These are phyloP conservation scores for Leccinum boreale DNA, from an alignment of 768 basidiomycete genomes.

Conservation along the genomic window DNA sequence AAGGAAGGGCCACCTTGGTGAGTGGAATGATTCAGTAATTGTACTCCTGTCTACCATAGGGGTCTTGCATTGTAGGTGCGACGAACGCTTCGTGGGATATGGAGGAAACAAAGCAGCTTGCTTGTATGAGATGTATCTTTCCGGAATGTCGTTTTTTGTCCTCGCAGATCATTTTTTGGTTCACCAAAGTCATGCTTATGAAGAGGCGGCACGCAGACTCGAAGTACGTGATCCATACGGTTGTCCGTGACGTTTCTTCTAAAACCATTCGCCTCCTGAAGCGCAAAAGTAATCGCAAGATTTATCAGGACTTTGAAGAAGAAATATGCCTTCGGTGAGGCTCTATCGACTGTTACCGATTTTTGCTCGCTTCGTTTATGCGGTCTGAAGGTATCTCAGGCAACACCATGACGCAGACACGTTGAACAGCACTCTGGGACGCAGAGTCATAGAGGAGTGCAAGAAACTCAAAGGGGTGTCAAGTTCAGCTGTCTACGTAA, in stretches of 20 bases:
- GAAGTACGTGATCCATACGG: conserved; percentile 46
- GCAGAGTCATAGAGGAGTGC: conserved; percentile 60
- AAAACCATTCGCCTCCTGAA: conserved; percentile 23
- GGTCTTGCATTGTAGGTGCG: conserved; percentile 59
- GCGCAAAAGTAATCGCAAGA: conserved; percentile 72
- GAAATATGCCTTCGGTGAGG: conserved; percentile 65
- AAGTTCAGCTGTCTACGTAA: conserved; percentile 30
- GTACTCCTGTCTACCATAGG: not conserved
- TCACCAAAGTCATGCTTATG: conserved; percentile 82
- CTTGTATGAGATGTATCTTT: conserved; percentile 86
- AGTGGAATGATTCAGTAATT: conserved; percentile 12
- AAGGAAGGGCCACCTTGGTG: conserved; percentile 76
- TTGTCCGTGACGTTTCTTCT: not conserved
- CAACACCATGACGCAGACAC: conserved; percentile 49
- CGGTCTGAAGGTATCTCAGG: conserved; percentile 54
- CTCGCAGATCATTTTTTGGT: conserved; percentile 85
- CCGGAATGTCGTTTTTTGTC: conserved; percentile 81
- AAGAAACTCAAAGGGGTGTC: conserved; percentile 54
- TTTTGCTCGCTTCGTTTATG: not conserved
- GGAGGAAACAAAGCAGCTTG: conserved; percentile 94
- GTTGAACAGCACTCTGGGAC: conserved; percentile 48
- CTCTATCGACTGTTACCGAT: not conserved
- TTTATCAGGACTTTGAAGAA: conserved; percentile 77
- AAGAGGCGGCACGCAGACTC: conserved; percentile 65
- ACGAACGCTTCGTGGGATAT: conserved; percentile 88